A percentile compares a stretch with the other conserved stretches of the same genome.
These are phyloP conservation scores for Botrytis squamosa DNA, from an alignment of 2,329 filamentous ascomycete species.

Conservation along the genomic window DNA sequence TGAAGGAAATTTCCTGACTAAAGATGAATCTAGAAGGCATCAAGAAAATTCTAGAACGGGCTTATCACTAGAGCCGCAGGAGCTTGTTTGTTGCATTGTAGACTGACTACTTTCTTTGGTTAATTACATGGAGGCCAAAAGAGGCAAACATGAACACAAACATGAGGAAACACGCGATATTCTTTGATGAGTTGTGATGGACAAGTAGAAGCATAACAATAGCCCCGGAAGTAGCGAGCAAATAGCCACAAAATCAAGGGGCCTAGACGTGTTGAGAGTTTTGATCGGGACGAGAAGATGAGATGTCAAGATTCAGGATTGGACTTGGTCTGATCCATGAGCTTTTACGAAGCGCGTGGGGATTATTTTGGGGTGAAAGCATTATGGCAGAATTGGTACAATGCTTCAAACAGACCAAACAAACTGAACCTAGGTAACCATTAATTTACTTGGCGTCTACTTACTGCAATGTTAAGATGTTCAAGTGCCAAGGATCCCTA, in stretches of 20 bases:
- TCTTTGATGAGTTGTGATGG: background rate
- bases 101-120: background rate
- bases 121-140: background rate
- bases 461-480: background rate
- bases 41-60: background rate
- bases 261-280: background rate
- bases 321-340: too few species aligned
- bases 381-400: too few species aligned
- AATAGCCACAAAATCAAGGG: background rate
- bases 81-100: background rate
- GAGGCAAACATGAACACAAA: background rate
- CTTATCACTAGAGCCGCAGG: background rate
- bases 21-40: background rate
- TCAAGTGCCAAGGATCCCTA: background rate
- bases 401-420: background rate
- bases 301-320: background rate
- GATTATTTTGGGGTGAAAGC: background rate
- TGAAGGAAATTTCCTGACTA: background rate
- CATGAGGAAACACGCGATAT: background rate
- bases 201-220: background rate
- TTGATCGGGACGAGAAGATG: background rate
- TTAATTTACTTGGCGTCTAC: background rate
- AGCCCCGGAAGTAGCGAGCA: background rate
- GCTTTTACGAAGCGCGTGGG: background rate
- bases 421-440: background rate